These are phyloP conservation scores for Ceratobasidium sp. DNA, from an alignment of 1,284 basidiomycete genomes.

Conservation along the genomic window DNA sequence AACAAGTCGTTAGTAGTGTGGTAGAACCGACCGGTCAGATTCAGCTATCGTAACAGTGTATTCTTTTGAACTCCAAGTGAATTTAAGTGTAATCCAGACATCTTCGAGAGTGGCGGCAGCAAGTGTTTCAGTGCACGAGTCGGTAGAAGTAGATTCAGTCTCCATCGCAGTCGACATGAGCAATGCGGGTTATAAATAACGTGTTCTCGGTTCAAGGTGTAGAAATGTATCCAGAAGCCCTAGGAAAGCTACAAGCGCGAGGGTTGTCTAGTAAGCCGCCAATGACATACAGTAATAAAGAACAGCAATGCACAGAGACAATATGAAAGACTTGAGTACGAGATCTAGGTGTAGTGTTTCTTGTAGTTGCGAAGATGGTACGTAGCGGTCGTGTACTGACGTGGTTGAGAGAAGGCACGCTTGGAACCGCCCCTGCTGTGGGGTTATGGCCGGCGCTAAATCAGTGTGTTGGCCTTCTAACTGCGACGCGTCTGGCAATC, in stretches of 20 bases:
- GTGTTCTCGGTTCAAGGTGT: not conserved
- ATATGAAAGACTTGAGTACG: not conserved
- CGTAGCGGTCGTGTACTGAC: not conserved
- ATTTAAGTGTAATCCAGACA: slow-evolving; percentile 61
- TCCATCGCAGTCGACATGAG: slow-evolving; percentile 5
- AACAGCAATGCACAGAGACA: no score
- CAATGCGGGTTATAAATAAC: not conserved
- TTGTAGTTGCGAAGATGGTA: not conserved
- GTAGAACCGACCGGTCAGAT: slow-evolving; percentile 67
- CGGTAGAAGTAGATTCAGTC: not conserved
- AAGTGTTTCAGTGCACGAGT: slow-evolving; percentile 15
- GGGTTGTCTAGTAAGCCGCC: not conserved
- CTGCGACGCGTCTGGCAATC: no score
- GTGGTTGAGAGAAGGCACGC: not conserved
- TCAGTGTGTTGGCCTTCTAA: not conserved
- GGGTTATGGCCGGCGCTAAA: slow-evolving; percentile 1
- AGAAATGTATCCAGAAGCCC: not conserved
- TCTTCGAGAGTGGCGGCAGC: slow-evolving; percentile 30
- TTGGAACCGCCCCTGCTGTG: not conserved
- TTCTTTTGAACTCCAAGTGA: slow-evolving; percentile 71
- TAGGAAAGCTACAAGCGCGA: slow-evolving; percentile 6
- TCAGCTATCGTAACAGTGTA: slow-evolving; percentile 71
- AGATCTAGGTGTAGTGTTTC: not conserved
- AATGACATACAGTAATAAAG: not conserved
- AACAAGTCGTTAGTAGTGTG: slow-evolving; percentile 29